Evolutionary conservation across 2,329 filamentous ascomycete species (phyloP).

Genomic region (Ascochyta fabae): DNA sequence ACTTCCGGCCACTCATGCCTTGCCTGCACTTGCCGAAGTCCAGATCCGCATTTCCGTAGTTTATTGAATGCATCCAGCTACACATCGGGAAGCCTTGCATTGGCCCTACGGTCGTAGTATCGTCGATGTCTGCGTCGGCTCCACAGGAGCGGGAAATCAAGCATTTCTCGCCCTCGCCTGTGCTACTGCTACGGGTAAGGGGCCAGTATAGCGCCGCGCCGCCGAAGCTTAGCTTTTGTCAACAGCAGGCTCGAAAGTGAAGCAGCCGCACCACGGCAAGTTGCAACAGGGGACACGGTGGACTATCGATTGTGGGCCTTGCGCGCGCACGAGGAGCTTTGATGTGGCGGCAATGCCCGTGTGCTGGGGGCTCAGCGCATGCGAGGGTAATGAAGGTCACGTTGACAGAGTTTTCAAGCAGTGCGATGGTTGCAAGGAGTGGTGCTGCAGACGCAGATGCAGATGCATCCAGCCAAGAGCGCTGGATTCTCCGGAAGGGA

Average conservation of each 20-base stretch:
- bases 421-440: background rate
- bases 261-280: background rate
- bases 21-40: background rate
- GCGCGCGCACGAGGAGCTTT: background rate
- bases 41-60: background rate
- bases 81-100: constrained; percentile 14
- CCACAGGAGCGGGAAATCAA: constrained; percentile 8
- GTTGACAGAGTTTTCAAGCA: background rate
- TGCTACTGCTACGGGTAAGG: constrained; percentile 10
- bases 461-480: constrained; percentile 5
- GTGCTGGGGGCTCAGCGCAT: background rate
- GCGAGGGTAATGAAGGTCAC: no score
- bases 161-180: constrained; percentile 15
- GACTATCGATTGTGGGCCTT: constrained; percentile 1
- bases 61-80: constrained; percentile 11
- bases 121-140: background rate
- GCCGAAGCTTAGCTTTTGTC: constrained; percentile 12
- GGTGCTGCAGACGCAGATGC: background rate
- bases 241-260: background rate
- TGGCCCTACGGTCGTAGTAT: background rate
- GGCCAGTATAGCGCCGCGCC: background rate
- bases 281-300: background rate
- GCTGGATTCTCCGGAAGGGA: background rate
- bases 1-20: background rate
- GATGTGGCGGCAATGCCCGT: background rate